These are phyloP conservation scores for Stephania cephalantha DNA, from an alignment of 164 flowering plant species.

Conservation along the genomic window DNA sequence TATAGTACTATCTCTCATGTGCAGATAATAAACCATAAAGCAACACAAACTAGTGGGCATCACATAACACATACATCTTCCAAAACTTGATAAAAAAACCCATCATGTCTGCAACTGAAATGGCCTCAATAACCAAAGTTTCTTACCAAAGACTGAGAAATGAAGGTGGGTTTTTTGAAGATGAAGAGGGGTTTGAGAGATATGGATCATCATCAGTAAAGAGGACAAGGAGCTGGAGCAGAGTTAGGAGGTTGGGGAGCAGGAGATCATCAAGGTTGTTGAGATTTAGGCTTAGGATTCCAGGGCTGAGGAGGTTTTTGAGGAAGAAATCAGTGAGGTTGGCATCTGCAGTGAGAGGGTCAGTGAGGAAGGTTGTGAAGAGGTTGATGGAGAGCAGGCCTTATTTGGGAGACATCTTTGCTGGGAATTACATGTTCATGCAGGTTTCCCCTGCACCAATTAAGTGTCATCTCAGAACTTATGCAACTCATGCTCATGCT, in stretches of 20 bases:
- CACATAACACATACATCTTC: not conserved
- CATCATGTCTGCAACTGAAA: conserved; percentile 11
- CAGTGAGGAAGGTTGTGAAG: conserved; percentile 35
- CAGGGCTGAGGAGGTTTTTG: conserved; percentile 27
- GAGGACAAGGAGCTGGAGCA: conserved; percentile 16
- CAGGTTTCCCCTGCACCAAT: conserved; percentile 57
- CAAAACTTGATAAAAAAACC: not conserved
- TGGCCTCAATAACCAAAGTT: conserved; percentile 19
- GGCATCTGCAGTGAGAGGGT: conserved; percentile 18
- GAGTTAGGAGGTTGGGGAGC: conserved; percentile 10
- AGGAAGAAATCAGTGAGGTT: conserved; percentile 30
- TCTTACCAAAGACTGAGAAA: conserved; percentile 33
- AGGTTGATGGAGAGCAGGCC: conserved; percentile 56
- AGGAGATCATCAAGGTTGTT: conserved; percentile 15
- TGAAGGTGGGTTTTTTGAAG: conserved; percentile 23
- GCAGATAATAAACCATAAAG: not conserved
- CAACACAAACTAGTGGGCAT: not conserved
- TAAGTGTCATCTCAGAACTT: conserved; percentile 19
- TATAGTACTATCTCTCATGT: not conserved
- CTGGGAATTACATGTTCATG: conserved; percentile 71
- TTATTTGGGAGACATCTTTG: conserved; percentile 70
- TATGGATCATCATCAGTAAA: not conserved
- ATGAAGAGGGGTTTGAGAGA: not conserved
- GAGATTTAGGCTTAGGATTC: conserved; percentile 19
- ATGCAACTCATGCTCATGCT: conserved; percentile 9